Evolutionary conservation across 352 stramenopile genomes (phyloP), one percentile per base, ranked within the genome.

Genomic region (Phytopythium litorale): DNA sequence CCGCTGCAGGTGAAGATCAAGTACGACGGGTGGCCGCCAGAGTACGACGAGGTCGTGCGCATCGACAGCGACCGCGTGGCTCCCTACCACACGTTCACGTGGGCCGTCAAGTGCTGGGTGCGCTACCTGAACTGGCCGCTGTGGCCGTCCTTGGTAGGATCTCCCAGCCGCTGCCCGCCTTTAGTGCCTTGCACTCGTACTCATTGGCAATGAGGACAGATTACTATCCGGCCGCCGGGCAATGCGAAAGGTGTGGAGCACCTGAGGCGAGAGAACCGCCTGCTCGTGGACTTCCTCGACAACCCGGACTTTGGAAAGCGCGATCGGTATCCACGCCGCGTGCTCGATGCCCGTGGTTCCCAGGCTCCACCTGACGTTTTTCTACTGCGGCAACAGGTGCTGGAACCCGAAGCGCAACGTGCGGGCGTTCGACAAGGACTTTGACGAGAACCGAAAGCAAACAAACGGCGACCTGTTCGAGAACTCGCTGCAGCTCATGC

Each of bases 111-210:
- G 61, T 89, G 81, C 60, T 93, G 84, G 84, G 80, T 84, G 51
- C 90, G 88, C 58, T 93, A 89, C 64, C 70, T 79, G 18, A 93
- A 93, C 55, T 93, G 81, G 80, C 84, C 81, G 2, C 68, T 76
- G 50, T 93, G 84, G 84, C 81, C 84, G 4, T 83, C 80, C 5
- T 23, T 93, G 32, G 84, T 93, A 52, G 3, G 58, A 32, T 32
- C 28, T 32, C 28, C 43, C 25, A 3, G 18, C 57, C 18, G 25
- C 38, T 42, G 49, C 7, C 25, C 33, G 18, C 25, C 42, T 13
- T 28, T 6, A 16, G 7, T n/a, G 42, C 19, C n/a, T 51, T 30
- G 30, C n/a, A 4, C 45, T 28, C 0, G 6, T 3, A 30, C 28
- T 4, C 30, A 28, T 11, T 30, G 9, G 15, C 45, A 4, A 32